A percentile compares a stretch with the other conserved stretches of the same genome.
phyloP scores from a whole-genome alignment of 805 yeast genomes.

The Hanseniaspora osmophila region DNA sequence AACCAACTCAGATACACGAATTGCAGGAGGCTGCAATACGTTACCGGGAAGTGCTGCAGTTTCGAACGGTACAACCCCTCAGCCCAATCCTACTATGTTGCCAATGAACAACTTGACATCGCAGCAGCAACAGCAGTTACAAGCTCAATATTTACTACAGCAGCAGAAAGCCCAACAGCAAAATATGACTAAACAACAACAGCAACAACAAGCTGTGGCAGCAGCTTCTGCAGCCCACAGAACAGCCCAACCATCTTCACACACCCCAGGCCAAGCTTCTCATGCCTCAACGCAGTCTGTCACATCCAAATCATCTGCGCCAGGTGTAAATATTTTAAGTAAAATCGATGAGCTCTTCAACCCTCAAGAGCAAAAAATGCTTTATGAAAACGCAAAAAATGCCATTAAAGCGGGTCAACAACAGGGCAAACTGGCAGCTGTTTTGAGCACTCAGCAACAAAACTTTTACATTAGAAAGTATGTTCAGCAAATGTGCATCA shows the following conservation, averaged over 20 bases:
- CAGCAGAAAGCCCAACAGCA: conserved; percentile 19
- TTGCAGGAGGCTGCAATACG: no score
- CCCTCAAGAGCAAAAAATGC: conserved; percentile 22
- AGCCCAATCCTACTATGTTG: background rate
- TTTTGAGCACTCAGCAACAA: conserved; percentile 10
- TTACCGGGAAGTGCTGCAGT: background rate
- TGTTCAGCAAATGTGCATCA: conserved; percentile 24
- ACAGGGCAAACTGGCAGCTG: conserved; percentile 14
- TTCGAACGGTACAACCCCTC: background rate
- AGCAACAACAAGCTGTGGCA: background rate
- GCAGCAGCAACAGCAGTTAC: conserved; percentile 4
- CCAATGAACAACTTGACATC: background rate
- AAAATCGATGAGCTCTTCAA: conserved; percentile 23
- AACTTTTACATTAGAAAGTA: conserved; percentile 23
- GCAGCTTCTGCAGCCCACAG: conserved; percentile 4
- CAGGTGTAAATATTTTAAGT: conserved; percentile 20
- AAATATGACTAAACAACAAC: conserved; percentile 25
- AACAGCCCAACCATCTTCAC: conserved; percentile 16
- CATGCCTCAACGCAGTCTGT: conserved; percentile 11
- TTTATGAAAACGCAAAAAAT: conserved; percentile 24
- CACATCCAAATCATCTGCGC: conserved; percentile 9
- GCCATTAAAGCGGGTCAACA: conserved; percentile 24
- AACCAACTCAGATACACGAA: no score
- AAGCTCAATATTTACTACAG: conserved; percentile 6
- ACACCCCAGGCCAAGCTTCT: conserved; percentile 10